phyloP scores from a whole-genome alignment of 2,329 filamentous ascomycete genomes.

The Tolypocladium ovalisporum region DNA sequence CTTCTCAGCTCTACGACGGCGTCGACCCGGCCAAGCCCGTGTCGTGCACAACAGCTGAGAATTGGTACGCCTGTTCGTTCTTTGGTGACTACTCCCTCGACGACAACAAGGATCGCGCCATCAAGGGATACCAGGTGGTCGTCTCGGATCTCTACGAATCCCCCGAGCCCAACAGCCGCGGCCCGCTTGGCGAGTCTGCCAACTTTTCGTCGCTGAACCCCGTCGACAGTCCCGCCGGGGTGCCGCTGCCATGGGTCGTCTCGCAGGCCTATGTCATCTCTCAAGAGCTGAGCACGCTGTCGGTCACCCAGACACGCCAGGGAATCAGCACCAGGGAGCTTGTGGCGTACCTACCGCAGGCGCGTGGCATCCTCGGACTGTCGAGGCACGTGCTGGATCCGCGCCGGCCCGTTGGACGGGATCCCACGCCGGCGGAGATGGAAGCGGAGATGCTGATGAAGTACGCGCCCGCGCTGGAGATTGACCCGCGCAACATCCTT shows the following conservation, averaged over 20 bases:
- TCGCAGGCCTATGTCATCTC: constrained; percentile 74
- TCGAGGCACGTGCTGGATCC: constrained; percentile 74
- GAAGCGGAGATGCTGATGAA: constrained; percentile 69
- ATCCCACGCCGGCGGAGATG: constrained; percentile 66
- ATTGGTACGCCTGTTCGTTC: constrained; percentile 89
- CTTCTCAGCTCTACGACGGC: constrained; percentile 57
- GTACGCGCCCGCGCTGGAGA: constrained; percentile 68
- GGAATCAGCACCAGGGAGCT: constrained; percentile 80
- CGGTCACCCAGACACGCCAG: constrained; percentile 82
- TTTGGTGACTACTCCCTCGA: constrained; percentile 49
- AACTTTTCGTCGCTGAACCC: constrained; percentile 74
- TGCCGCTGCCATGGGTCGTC: constrained; percentile 60
- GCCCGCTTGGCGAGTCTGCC: constrained; percentile 54
- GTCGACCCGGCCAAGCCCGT: constrained; percentile 68
- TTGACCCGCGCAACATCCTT: constrained; percentile 71
- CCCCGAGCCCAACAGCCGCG: constrained; percentile 70
- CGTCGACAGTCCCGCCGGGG: constrained; percentile 41
- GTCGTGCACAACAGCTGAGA: constrained; percentile 74
- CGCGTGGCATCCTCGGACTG: constrained; percentile 67
- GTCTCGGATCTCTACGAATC: constrained; percentile 90
- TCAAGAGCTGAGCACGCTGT: constrained; percentile 65
- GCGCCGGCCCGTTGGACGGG: constrained; percentile 73
- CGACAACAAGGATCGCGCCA: constrained; percentile 40
- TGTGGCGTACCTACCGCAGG: constrained; percentile 64
- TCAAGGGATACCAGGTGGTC: constrained; percentile 78